These are phyloP conservation scores for Chytridiales sp. DNA, from an alignment of 371 early-diverging fungal genomes.

Conservation along the genomic window DNA sequence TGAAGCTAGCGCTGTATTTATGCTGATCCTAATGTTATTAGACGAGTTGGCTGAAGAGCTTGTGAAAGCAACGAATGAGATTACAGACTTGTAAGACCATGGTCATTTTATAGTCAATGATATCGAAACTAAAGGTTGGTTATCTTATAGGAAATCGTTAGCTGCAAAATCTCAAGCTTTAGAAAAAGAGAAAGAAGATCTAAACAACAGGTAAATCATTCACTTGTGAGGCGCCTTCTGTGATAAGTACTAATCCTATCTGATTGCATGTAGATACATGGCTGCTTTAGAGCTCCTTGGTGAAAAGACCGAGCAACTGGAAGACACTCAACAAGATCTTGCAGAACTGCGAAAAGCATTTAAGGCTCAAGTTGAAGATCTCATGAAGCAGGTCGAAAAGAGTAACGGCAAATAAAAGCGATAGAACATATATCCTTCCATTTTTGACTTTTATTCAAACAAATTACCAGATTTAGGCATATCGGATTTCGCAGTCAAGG, in stretches of 20 bases:
- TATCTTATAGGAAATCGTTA: constrained; percentile 21
- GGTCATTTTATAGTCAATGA: constrained; percentile 24
- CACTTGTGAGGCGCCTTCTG: too few species aligned
- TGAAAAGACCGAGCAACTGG: constrained; percentile 82
- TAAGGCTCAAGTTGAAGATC: constrained; percentile 69
- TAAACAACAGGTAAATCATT: constrained; percentile 51
- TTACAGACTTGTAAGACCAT: constrained; percentile 55
- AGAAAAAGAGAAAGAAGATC: constrained; percentile 28
- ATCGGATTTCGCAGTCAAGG: too few species aligned
- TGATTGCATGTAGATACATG: constrained; percentile 56
- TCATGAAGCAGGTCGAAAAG: constrained; percentile 44
- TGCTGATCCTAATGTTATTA: constrained; percentile 33
- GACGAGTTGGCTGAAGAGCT: constrained; percentile 77
- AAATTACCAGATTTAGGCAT: too few species aligned
- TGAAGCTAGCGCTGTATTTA: constrained; percentile 14
- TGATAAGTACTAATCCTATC: constrained; percentile 2
- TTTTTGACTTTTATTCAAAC: too few species aligned
- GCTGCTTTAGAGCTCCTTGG: constrained; percentile 84
- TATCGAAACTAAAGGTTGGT: constrained; percentile 40
- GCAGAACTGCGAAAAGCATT: constrained; percentile 77
- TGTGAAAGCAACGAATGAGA: constrained; percentile 59
- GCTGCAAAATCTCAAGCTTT: constrained; percentile 6
- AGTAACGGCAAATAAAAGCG: not conserved
- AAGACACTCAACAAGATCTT: constrained; percentile 80
- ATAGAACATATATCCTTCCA: too few species aligned